Evolutionary conservation across 225 moss, liverwort and hornwort species (phyloP), one percentile per base, ranked within the genome.

Genomic region (Polytrichum commune): DNA sequence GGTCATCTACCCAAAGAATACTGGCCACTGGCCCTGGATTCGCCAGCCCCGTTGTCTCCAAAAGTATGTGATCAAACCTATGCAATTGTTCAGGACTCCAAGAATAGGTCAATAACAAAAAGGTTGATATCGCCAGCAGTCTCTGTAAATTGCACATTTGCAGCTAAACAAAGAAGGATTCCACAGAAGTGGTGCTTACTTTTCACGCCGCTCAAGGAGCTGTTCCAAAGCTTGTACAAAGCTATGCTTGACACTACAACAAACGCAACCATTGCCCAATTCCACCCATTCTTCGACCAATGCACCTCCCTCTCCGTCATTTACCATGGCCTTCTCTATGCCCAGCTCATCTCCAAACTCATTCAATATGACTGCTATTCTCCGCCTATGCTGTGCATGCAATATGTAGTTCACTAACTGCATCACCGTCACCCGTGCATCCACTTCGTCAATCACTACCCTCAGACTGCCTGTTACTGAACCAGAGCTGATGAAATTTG

Each of bases 241-340:
- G 76, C 82, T 93, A 68, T 93, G 93, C 72, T 93, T 93, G 64
- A 93, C 93, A 54, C 88, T 91, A 73, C 93, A 93, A 72, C 93
- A 93, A 18, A 93, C 89, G 67, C 93, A 93, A 8, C 93, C 93
- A 56, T 93, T 93, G 10, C 91, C 88, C 13, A 93, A 76, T 73
- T 93, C 93, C 76, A 93, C 91, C 93, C 93, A 93, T 62, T 93
- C 93, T 74, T 93, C 93, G 65, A 93, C 93, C 0, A 93, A 62
- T 3, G 90, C 69, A 61, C 90, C 93, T 38, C 75, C 86, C 3
- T 67, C 83, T 29, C 93, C 93, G 57, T 93, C 93, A 57, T 90
- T 93, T 70, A 93, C 90, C 93, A 93, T 93, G 55, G 93, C 93
- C 78, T 86, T 90, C 74, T 93, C 93, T 29, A 93, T 90, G 66